Evolutionary conservation across 2,329 filamentous ascomycete species (phyloP), one percentile per base, ranked within the genome.

Genomic region (Arthrobotrys pseudoclavata): DNA sequence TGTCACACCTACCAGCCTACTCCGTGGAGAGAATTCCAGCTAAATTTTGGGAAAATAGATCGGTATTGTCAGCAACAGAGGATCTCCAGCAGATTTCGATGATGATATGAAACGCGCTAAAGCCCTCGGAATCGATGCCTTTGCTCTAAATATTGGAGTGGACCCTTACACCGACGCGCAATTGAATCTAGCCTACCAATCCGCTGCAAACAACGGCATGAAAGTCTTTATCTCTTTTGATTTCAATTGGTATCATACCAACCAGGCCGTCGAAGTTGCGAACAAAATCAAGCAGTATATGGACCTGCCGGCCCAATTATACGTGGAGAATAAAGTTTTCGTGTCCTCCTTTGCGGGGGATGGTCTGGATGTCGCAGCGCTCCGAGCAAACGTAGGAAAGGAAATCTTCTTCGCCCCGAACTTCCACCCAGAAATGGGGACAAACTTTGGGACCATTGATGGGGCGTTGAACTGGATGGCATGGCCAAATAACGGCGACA

Each of bases 281-380:
- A 52, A 64, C 50, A 81, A 83, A 48, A 83, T 85, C 75, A 84
- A 84, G 79, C 80, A 81, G 26, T 84, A 83, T 81, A 84, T 83
- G 76, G 69, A 79, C 12, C 83, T 82, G 4, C 61, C 80, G 13
- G 84, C 84, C 15, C 85, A 87, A 79, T 82, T 84, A 79, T 83
- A 82, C 55, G 83, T 85, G 62, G 82, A 85, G 26, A 82, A 81
- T n/a, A 82, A 83, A 64, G 84, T 86, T 0, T 83, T 88, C 24
- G 87, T 86, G 2, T 86, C 85, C 3, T 87, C 86, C 0, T 88
- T 87, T 66, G 86, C 87, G 80, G 86, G 86, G 1, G 82, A 84
- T 4, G 80, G 79, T 24, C 85, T 85, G 80, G 83, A 84, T 3
- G 82, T 82, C 24, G 69, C 80, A 1, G 77, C 80, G 0, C 85